Percentiles rank a stretch among this genome's conserved stretches.
phyloP scores from a whole-genome alignment of 495 filamentous ascomycete genomes.

The Penicillium psychrofluorescens region DNA sequence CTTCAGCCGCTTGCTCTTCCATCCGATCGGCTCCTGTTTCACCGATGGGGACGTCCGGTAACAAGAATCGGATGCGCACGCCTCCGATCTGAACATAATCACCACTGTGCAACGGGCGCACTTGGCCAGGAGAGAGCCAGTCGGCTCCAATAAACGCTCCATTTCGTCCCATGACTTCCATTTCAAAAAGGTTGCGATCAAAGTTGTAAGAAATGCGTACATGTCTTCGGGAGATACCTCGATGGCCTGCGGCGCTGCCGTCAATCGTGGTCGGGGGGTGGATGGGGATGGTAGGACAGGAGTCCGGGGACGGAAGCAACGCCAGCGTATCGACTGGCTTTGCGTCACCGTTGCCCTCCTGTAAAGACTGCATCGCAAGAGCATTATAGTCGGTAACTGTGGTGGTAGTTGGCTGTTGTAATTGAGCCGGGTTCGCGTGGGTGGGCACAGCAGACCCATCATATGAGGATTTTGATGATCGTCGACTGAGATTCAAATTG shows the following conservation, averaged over 20 bases:
- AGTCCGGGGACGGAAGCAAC: slow-evolving; percentile 41
- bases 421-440: slow-evolving; percentile 37
- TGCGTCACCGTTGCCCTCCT: slow-evolving; percentile 29
- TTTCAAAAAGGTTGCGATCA: slow-evolving; percentile 64
- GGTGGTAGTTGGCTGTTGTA: slow-evolving; percentile 19
- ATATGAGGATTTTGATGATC: slow-evolving; percentile 42
- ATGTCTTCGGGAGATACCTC: slow-evolving; percentile 76
- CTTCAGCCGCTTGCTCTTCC: slow-evolving; percentile 52
- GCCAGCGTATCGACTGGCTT: slow-evolving; percentile 35
- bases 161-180: slow-evolving; percentile 76
- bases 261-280: slow-evolving; percentile 63
- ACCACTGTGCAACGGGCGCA: slow-evolving; percentile 62
- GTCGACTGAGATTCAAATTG: slow-evolving; percentile 34
- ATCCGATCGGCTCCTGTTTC: slow-evolving; percentile 62
- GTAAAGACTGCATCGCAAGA: slow-evolving; percentile 38
- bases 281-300: slow-evolving; percentile 72
- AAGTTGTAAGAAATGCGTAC: slow-evolving; percentile 78
- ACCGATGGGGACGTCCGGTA: slow-evolving; percentile 64
- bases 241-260: slow-evolving; percentile 53
- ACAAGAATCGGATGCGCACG: slow-evolving; percentile 63
- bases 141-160: slow-evolving; percentile 77
- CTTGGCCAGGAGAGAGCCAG: slow-evolving; percentile 52
- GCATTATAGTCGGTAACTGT: slow-evolving; percentile 36
- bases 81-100: slow-evolving; percentile 73
- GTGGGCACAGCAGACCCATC: slow-evolving; percentile 28